A percentile compares a stretch with the other conserved stretches of the same genome.
These are phyloP conservation scores for Alternaria longipes DNA, from an alignment of 2,329 filamentous ascomycete genomes.

Conservation along the genomic window DNA sequence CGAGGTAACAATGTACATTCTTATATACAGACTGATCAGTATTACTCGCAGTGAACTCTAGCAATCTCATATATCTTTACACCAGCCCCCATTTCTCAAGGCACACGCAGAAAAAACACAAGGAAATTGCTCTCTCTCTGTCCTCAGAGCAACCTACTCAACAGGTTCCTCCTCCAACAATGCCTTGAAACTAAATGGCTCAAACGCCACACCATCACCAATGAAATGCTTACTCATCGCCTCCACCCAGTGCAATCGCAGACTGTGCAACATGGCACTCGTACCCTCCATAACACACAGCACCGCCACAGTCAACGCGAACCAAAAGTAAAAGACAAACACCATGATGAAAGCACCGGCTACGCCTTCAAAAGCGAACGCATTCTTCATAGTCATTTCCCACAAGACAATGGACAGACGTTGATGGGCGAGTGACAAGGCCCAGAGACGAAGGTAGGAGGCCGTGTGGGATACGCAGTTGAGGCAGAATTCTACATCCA, in stretches of 20 bases:
- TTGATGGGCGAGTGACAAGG: conserved; percentile 94
- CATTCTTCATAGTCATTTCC: conserved; percentile 89
- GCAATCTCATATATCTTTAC: background rate
- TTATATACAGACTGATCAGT: conserved; percentile 20
- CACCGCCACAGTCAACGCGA: conserved; percentile 80
- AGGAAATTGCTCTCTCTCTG: background rate
- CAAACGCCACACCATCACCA: conserved; percentile 84
- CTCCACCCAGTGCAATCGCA: conserved; percentile 95
- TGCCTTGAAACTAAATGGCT: conserved; percentile 86
- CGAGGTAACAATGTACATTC: conserved; percentile 24
- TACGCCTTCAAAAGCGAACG: conserved; percentile 72
- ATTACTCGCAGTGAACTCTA: background rate
- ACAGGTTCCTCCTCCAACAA: conserved; percentile 80
- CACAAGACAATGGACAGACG: conserved; percentile 96
- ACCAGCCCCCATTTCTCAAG: background rate
- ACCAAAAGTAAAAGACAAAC: conserved; percentile 87
- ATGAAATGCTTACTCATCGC: conserved; percentile 98
- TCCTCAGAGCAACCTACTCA: conserved; percentile 31
- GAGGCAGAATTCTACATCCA: conserved; percentile 83
- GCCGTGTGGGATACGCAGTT: conserved; percentile 99
- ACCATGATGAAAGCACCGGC: conserved; percentile 83
- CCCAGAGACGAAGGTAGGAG: conserved; percentile 98
- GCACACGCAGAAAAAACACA: conserved; percentile 3
- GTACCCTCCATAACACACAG: conserved; percentile 96
- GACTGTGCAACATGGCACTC: conserved; percentile 91